Evolutionary conservation across 1,284 basidiomycete genomes (phyloP).

Genomic region (Ceratorhiza oryzae-sativae): DNA sequence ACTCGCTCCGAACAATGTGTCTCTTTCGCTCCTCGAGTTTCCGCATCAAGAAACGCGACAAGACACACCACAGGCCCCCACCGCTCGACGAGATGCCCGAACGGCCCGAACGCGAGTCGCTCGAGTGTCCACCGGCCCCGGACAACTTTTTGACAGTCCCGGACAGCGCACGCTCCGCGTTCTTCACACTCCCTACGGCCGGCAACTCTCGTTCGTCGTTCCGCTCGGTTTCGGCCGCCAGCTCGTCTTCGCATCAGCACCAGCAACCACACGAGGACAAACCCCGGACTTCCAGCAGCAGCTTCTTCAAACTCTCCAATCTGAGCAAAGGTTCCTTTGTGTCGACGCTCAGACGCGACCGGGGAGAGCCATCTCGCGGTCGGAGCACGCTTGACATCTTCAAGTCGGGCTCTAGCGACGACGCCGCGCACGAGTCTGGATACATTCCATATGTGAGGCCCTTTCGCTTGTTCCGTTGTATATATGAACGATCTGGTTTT

Average conservation of each 20-base stretch:
- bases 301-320: slow-evolving; percentile 31
- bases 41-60: slow-evolving; percentile 29
- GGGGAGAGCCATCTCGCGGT: not conserved
- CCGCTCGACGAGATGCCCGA: slow-evolving; percentile 32
- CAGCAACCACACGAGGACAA: slow-evolving; percentile 21
- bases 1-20: slow-evolving; percentile 23
- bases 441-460: slow-evolving; percentile 27
- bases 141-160: not conserved
- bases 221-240: slow-evolving; percentile 4
- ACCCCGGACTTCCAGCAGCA: not conserved
- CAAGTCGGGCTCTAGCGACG: not conserved
- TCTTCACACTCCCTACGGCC: slow-evolving; percentile 21
- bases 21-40: slow-evolving; percentile 29
- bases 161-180: slow-evolving; percentile 24
- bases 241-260: not conserved
- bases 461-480: no score
- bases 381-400: not conserved
- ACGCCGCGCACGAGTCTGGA: not conserved
- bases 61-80: slow-evolving; percentile 14
- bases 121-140: not conserved
- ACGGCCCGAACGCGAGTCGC: not conserved
- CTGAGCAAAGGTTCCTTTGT: slow-evolving; percentile 31
- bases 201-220: slow-evolving; percentile 29
- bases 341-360: slow-evolving; percentile 31
- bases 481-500: not conserved